These are phyloP conservation scores for Salix koriyanagi DNA, from an alignment of 345 rosid genomes.

Conservation along the genomic window DNA sequence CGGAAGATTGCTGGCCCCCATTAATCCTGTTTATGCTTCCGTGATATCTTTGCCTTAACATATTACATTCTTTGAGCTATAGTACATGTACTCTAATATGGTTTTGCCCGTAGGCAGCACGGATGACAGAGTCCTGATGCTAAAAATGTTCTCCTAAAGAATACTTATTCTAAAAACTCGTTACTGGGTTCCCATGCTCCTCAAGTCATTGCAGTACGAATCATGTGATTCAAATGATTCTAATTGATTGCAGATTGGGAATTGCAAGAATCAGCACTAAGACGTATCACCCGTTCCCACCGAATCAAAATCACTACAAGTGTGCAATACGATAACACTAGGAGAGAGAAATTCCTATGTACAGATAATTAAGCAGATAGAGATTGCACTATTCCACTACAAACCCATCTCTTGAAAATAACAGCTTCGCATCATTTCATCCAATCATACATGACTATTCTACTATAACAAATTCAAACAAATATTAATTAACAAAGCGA, in stretches of 20 bases:
- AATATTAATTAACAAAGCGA: no score
- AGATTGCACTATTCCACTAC: background rate
- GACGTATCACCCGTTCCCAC: background rate
- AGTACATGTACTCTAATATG: background rate
- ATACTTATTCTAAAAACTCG: background rate
- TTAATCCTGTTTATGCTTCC: background rate
- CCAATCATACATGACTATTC: background rate
- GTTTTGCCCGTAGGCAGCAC: background rate
- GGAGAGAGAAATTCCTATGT: background rate
- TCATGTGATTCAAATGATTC: background rate
- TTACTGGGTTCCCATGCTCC: background rate
- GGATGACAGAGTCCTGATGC: background rate
- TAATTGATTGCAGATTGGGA: background rate
- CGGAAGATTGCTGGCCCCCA: background rate
- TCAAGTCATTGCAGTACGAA: background rate
- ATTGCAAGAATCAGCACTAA: no score
- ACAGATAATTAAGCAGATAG: background rate
- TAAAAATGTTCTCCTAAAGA: background rate
- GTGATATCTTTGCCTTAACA: background rate
- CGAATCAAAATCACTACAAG: background rate
- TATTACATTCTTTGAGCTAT: background rate
- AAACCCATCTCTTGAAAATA: background rate
- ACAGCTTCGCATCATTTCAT: background rate
- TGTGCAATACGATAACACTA: background rate
- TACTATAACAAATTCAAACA: background rate